Percentiles rank a stretch among this genome's conserved stretches.
Conservation (phyloP, 768 basidiomycete genomes). For the Mycena kentingensis region DNA sequence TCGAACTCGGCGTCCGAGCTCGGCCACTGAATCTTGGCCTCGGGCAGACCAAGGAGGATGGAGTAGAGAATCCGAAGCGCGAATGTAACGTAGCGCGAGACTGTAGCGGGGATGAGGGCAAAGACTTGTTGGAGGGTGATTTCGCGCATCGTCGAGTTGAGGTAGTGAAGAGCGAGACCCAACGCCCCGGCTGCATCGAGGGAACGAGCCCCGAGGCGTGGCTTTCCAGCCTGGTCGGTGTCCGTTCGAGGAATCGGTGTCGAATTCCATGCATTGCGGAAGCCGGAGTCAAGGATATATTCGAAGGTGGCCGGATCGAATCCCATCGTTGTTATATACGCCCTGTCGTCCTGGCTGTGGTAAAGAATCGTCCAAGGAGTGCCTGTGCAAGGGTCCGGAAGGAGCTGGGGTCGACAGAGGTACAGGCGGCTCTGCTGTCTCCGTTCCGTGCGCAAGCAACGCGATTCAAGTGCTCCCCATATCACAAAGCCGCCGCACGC, state of each 20-base stretch:
- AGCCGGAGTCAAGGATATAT: conserved; percentile 29
- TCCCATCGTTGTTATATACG: conserved; percentile 35
- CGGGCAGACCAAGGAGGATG: conserved; percentile 22
- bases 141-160: conserved; percentile 44
- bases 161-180: conserved; percentile 43
- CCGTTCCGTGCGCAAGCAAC: neutral
- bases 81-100: conserved; percentile 40
- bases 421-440: neutral
- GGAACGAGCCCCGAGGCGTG: conserved; percentile 31
- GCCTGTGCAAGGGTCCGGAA: conserved; percentile 22
- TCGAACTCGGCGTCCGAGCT: conserved; percentile 24
- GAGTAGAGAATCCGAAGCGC: conserved; percentile 29
- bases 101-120: conserved; percentile 41
- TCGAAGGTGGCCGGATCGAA: conserved; percentile 29
- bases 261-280: conserved; percentile 14
- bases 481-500: no score
- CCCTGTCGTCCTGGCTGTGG: conserved; percentile 25
- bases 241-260: no score
- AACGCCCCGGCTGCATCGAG: conserved; percentile 45
- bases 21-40: conserved; percentile 25
- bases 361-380: conserved; percentile 32
- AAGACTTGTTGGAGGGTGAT: conserved; percentile 46
- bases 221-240: no score
- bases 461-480: no score
- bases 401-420: conserved; percentile 19